Conservation (phyloP, 2,329 filamentous ascomycete genomes). For the Aspergillus jensenii region DNA sequence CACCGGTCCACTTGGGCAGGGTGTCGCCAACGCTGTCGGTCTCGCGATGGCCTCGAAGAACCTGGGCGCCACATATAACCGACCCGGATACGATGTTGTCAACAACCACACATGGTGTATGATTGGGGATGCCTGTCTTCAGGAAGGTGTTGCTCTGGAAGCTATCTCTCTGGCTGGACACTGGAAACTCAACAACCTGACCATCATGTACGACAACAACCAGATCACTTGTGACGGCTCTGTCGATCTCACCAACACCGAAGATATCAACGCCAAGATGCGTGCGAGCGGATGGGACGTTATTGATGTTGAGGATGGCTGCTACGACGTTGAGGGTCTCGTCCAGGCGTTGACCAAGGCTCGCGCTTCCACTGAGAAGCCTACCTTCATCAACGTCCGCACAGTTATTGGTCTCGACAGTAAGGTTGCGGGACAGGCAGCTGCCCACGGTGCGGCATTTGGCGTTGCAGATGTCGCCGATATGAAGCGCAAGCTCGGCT, state of each 20-base stretch:
- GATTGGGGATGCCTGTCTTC: slow-evolving; percentile 59
- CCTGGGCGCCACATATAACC: slow-evolving; percentile 55
- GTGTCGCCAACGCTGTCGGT: slow-evolving; percentile 61
- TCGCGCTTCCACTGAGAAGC: slow-evolving; percentile 47
- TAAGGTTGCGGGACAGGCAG: slow-evolving; percentile 45
- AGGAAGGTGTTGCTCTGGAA: slow-evolving; percentile 60
- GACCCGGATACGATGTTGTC: slow-evolving; percentile 49
- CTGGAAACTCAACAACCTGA: slow-evolving; percentile 56
- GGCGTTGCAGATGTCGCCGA: slow-evolving; percentile 54
- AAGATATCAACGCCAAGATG: slow-evolving; percentile 61
- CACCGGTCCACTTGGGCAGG: slow-evolving; percentile 60
- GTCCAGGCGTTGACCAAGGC: slow-evolving; percentile 50
- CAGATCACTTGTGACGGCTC: slow-evolving; percentile 60
- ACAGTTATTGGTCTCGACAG: slow-evolving; percentile 59
- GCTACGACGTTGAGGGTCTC: slow-evolving; percentile 51
- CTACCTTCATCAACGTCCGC: slow-evolving; percentile 58
- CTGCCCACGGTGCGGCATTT: slow-evolving; percentile 60
- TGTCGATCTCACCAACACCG: slow-evolving; percentile 55
- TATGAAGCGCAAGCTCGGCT: slow-evolving; percentile 54
- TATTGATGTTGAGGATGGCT: slow-evolving; percentile 55
- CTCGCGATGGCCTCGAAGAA: slow-evolving; percentile 60
- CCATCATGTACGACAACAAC: slow-evolving; percentile 62
- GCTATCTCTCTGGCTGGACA: slow-evolving; percentile 58
- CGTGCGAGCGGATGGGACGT: slow-evolving; percentile 57
- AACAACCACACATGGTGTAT: slow-evolving; percentile 58